Evolutionary conservation across 106 monocot species (phyloP).

Genomic region (Acorus gramineus): DNA sequence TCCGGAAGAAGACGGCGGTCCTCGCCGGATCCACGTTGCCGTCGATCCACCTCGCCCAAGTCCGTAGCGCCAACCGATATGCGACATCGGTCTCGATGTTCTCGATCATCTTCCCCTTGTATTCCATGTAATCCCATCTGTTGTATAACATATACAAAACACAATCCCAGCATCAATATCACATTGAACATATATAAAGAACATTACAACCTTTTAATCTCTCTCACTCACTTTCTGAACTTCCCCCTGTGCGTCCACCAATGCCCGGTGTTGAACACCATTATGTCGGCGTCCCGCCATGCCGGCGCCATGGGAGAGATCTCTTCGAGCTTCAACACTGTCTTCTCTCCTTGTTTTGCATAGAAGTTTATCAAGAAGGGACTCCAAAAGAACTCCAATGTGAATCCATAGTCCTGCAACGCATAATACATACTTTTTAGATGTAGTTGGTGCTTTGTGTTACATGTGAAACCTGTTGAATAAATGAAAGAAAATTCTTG

Average conservation of each 20-base stretch:
- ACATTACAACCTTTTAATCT: too few relatives aligned
- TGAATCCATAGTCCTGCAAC: conserved; percentile 31
- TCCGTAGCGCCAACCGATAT: conserved; percentile 11
- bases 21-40: conserved; percentile 2
- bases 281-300: conserved; percentile 25
- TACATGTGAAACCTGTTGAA: too few relatives aligned
- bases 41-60: conserved; percentile 24
- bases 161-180: too few relatives aligned
- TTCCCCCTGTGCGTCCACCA: conserved; percentile 42
- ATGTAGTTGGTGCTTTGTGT: too few relatives aligned
- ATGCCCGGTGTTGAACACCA: conserved; percentile 52
- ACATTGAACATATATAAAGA: too few relatives aligned
- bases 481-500: too few relatives aligned
- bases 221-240: conserved; percentile 7
- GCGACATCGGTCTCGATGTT: conserved; percentile 13
- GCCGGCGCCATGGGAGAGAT: background rate
- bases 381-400: conserved; percentile 51
- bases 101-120: conserved; percentile 3
- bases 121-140: conserved; percentile 22
- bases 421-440: too few relatives aligned
- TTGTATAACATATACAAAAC: too few relatives aligned
- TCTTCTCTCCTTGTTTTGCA: conserved; percentile 7
- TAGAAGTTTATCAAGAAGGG: conserved; percentile 37
- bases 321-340: conserved; percentile 29
- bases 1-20: conserved; percentile 34